These are phyloP conservation scores for Coleophoma cylindrospora DNA, from an alignment of 2,329 filamentous ascomycete genomes.

Conservation along the genomic window DNA sequence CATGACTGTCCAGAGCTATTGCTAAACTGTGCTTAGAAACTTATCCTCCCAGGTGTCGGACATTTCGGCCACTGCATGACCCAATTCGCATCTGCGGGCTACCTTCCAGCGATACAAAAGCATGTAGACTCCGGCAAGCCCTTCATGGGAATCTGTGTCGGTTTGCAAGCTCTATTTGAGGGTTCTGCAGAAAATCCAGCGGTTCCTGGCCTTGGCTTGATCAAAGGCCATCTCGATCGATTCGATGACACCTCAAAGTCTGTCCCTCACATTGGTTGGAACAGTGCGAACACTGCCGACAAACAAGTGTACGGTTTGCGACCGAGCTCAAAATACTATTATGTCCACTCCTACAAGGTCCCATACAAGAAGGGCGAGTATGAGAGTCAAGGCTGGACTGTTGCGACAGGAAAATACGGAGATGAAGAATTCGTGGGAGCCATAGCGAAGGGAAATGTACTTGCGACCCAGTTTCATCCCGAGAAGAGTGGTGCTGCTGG, in stretches of 20 bases:
- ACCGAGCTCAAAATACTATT: conserved; percentile 92
- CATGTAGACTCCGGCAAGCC: conserved; percentile 91
- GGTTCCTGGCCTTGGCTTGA: conserved; percentile 69
- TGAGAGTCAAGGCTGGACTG: conserved; percentile 79
- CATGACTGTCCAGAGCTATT: too few relatives aligned
- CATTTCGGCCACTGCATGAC: conserved; percentile 95
- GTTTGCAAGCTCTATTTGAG: conserved; percentile 83
- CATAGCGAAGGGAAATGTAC: conserved; percentile 76
- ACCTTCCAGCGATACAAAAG: conserved; percentile 72
- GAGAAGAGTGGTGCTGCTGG: conserved; percentile 95
- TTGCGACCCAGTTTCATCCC: conserved; percentile 95
- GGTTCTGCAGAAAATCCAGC: conserved; percentile 74
- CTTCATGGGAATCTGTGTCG: conserved; percentile 97
- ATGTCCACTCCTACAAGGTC: conserved; percentile 91
- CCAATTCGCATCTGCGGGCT: conserved; percentile 77
- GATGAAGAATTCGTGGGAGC: conserved; percentile 88
- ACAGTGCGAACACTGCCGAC: conserved; percentile 66
- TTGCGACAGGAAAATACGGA: conserved; percentile 88
- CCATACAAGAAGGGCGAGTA: conserved; percentile 70
- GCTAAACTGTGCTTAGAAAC: conserved; percentile 50
- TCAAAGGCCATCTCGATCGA: conserved; percentile 65
- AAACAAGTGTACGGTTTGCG: conserved; percentile 72
- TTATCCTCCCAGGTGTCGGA: conserved; percentile 93
- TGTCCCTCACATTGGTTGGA: conserved; percentile 99
- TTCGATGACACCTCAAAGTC: conserved; percentile 78